Conservation (phyloP, 129 eudicot species). For the Pseudognaphalium luteoalbum region DNA sequence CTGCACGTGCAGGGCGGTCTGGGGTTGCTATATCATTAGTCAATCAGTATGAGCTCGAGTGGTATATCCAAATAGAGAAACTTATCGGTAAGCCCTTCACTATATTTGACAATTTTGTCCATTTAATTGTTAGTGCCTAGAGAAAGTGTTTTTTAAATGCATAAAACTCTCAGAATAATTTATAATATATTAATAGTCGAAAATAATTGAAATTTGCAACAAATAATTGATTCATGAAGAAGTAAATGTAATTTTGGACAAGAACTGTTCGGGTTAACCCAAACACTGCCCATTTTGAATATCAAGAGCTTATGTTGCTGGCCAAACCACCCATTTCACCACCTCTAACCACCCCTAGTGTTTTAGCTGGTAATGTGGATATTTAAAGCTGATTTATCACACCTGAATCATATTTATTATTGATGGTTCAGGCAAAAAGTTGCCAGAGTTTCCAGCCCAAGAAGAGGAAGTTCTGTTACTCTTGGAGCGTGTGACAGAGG, state of each 20-base stretch:
- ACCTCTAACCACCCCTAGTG: too few species aligned
- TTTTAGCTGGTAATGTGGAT: too few species aligned
- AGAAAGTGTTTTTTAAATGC: neutral
- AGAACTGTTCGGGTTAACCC: too few species aligned
- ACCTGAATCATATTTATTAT: neutral
- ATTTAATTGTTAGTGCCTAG: neutral
- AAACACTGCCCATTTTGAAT: too few species aligned
- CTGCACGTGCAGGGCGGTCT: constrained; percentile 97
- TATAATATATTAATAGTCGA: too few species aligned
- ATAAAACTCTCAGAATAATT: neutral
- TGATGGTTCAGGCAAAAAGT: constrained; percentile 60
- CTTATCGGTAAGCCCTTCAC: constrained; percentile 56
- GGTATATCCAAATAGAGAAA: constrained; percentile 89
- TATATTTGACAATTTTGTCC: neutral
- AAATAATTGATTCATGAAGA: too few species aligned
- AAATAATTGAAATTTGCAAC: neutral
- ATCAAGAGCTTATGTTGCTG: too few species aligned
- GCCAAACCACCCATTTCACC: too few species aligned
- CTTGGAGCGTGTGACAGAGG: constrained; percentile 72
- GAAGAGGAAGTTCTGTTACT: constrained; percentile 70
- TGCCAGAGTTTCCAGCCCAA: constrained; percentile 60
- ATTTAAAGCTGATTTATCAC: too few species aligned
- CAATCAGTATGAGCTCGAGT: constrained; percentile 91
- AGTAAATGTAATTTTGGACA: too few species aligned
- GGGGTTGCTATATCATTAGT: constrained; percentile 90